phyloP scores from a whole-genome alignment of 2,329 filamentous ascomycete species.

The Rutstroemia sp. region DNA sequence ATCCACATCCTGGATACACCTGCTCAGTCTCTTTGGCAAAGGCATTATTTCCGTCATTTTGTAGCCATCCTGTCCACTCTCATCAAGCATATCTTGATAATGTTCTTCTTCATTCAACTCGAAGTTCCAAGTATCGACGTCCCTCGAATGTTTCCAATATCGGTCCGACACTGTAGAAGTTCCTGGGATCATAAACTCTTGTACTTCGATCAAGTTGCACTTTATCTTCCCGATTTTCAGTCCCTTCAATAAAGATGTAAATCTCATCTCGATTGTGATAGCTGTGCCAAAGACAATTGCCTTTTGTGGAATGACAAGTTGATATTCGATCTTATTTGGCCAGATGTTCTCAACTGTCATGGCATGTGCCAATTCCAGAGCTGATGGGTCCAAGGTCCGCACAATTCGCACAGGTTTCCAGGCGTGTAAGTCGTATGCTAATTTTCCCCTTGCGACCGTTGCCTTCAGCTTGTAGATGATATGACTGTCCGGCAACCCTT shows the following conservation, averaged over 20 bases:
- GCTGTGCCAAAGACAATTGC: slow-evolving; percentile 89
- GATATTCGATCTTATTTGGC: slow-evolving; percentile 97
- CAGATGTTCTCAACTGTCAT: slow-evolving; percentile 97
- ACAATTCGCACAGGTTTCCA: slow-evolving; percentile 74
- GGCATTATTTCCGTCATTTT: slow-evolving; percentile 53
- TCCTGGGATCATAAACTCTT: slow-evolving; percentile 54
- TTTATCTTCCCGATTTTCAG: slow-evolving; percentile 77
- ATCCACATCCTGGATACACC: slow-evolving; percentile 85
- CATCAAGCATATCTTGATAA: slow-evolving; percentile 62
- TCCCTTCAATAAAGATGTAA: slow-evolving; percentile 84
- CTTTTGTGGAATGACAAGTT: slow-evolving; percentile 86
- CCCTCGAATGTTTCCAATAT: slow-evolving; percentile 56
- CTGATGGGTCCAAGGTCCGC: slow-evolving; percentile 67
- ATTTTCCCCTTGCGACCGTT: slow-evolving; percentile 77
- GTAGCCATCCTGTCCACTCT: slow-evolving; percentile 61
- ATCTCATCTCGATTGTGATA: slow-evolving; percentile 75
- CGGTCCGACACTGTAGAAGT: slow-evolving; percentile 39
- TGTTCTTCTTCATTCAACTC: slow-evolving; percentile 50
- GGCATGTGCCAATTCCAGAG: slow-evolving; percentile 72
- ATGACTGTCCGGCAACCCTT: slow-evolving; percentile 79
- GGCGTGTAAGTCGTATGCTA: slow-evolving; percentile 77
- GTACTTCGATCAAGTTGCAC: slow-evolving; percentile 71
- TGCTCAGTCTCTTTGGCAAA: slow-evolving; percentile 72
- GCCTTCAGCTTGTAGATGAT: slow-evolving; percentile 90
- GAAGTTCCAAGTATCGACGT: slow-evolving; percentile 54